These are phyloP conservation scores for Yamadazyma oceani DNA, from an alignment of 1,139 yeast genomes.

Conservation along the genomic window DNA sequence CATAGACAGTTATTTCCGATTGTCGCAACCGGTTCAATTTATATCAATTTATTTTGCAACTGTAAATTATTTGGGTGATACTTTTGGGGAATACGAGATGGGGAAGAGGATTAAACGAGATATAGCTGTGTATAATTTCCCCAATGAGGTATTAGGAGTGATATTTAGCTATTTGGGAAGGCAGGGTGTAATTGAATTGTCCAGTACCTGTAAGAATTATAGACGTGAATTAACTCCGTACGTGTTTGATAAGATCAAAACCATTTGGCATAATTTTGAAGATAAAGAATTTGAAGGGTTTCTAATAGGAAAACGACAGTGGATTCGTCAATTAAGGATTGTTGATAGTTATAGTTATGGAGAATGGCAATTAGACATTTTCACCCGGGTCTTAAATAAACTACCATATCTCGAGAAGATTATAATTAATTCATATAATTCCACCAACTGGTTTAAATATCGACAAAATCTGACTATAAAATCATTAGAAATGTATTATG, in stretches of 20 bases:
- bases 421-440: constrained; percentile 33
- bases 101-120: constrained; percentile 9
- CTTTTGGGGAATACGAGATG: no score
- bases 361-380: constrained; percentile 42
- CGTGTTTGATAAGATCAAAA: constrained; percentile 26
- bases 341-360: constrained; percentile 38
- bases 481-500: constrained; percentile 28
- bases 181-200: constrained; percentile 26
- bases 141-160: constrained; percentile 27
- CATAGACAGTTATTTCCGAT: no score
- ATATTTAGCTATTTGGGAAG: constrained; percentile 21
- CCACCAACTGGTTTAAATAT: constrained; percentile 46
- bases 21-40: no score
- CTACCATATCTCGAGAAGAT: constrained; percentile 26
- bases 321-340: constrained; percentile 26
- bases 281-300: constrained; percentile 13
- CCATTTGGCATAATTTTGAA: constrained; percentile 32
- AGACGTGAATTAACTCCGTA: constrained; percentile 22
- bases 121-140: constrained; percentile 16
- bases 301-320: constrained; percentile 10
- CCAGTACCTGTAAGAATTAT: constrained; percentile 20
- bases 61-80: no score
- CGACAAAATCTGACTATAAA: constrained; percentile 21
- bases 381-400: constrained; percentile 20
- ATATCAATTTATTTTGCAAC: no score